Evolutionary conservation across 139 green algal species (phyloP).

Genomic region (Micractinium sp.): DNA sequence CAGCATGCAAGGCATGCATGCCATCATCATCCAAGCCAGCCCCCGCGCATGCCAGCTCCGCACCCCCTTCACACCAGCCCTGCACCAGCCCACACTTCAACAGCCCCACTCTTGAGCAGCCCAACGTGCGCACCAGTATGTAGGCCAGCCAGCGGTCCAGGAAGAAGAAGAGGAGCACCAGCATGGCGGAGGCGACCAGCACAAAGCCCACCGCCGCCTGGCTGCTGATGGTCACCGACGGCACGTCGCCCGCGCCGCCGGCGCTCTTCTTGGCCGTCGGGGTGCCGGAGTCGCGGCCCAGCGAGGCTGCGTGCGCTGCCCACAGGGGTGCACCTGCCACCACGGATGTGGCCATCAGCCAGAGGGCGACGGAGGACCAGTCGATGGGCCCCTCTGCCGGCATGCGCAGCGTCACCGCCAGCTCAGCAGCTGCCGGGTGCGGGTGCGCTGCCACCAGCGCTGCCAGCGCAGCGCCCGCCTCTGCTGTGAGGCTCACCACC

Average conservation of each 20-base stretch:
- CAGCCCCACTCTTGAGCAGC: not conserved
- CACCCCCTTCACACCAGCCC: not conserved
- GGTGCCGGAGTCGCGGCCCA: not conserved
- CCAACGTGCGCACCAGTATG: constrained; percentile 53
- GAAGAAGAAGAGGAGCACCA: constrained; percentile 85
- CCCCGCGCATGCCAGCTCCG: too few relatives aligned
- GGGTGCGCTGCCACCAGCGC: constrained; percentile 1
- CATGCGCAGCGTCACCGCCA: constrained; percentile 18
- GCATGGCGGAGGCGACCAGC: constrained; percentile 59
- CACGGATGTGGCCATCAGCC: constrained; percentile 72
- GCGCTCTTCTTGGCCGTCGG: not conserved
- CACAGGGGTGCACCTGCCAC: constrained; percentile 63
- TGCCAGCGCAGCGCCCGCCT: constrained; percentile 38
- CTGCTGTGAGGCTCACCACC: constrained; percentile 55
- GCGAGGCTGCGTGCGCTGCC: constrained; percentile 45
- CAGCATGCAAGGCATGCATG: too few relatives aligned
- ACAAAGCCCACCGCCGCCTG: constrained; percentile 71
- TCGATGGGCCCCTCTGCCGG: constrained; percentile 53
- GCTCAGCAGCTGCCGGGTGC: not conserved
- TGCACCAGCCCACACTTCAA: not conserved
- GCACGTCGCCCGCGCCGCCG: not conserved
- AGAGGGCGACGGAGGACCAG: constrained; percentile 58
- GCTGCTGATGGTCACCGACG: constrained; percentile 53
- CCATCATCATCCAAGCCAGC: too few relatives aligned
- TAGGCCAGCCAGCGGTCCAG: constrained; percentile 68